These are phyloP conservation scores for Pyrenophora seminiperda DNA, from an alignment of 2,329 filamentous ascomycete species.

Conservation along the genomic window DNA sequence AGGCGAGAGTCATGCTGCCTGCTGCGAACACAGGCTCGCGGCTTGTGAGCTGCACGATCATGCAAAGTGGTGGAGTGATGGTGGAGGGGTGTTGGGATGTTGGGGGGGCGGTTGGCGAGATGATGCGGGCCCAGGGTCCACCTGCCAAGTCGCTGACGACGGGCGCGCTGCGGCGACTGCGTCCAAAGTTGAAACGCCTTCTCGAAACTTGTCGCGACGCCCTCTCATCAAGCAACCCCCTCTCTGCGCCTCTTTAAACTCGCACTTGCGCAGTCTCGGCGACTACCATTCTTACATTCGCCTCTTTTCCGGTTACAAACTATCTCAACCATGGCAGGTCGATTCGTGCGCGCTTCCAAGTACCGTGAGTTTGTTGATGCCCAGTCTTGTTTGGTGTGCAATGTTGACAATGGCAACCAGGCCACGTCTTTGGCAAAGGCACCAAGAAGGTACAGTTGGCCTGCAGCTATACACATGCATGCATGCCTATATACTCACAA, in stretches of 20 bases:
- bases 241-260: constrained; percentile 12
- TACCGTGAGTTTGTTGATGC: constrained; percentile 60
- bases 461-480: background rate
- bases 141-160: constrained; percentile 16
- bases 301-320: constrained; percentile 6
- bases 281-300: constrained; percentile 15
- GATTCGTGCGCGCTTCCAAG: constrained; percentile 75
- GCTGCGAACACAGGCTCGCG: constrained; percentile 4
- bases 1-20: constrained; percentile 7
- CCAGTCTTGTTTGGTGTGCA: constrained; percentile 34
- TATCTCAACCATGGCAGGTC: constrained; percentile 63
- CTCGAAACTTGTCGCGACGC: constrained; percentile 15
- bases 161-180: constrained; percentile 8
- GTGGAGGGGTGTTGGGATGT: constrained; percentile 9
- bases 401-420: constrained; percentile 55
- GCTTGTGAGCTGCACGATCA: constrained; percentile 11
- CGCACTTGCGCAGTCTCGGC: constrained; percentile 13
- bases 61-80: constrained; percentile 11
- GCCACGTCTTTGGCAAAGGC: constrained; percentile 96
- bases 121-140: constrained; percentile 16
- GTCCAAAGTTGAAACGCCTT: constrained; percentile 19
- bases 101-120: constrained; percentile 6
- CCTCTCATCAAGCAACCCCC: constrained; percentile 1
- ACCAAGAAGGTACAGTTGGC: constrained; percentile 72
- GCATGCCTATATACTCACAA: constrained; percentile 17